Base-by-base conservation (phyloP, 805 yeast genomes). In the Ogataea minuta region DNA sequence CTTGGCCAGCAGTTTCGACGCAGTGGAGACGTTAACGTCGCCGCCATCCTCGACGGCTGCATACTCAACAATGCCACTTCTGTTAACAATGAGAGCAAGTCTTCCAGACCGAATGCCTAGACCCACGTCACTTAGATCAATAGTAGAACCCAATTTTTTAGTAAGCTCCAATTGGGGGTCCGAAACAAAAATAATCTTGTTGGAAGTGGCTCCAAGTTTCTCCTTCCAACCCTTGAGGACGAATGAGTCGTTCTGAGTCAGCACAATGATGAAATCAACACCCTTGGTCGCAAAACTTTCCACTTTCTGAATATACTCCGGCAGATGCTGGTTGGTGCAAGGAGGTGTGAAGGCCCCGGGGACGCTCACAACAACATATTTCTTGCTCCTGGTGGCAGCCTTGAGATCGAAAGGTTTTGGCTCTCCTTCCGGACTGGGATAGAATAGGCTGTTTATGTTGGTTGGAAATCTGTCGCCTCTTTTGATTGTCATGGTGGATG, bases 271-370 rank as follows among this genome's bases (percentile, higher is more conserved):
- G 53, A 70, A 70, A 56, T 81, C 85, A 31, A 81, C 80, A 26
- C 81, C 78, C 63, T 79, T 81, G 39, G 67, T 62, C 53, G 70
- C 62, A 56, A 85, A 72, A 39, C 75, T 72, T 12, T 58, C 59
- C 39, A 73, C 59, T 47, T 76, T 66, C 43, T 65, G 56, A 42
- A 82, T 60, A 67, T 66, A 82, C 16, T 80, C 85, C 41, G 91
- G 91, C 44, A 84, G 72, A 63, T 84, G 93, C 52, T 75, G 70
- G 35, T 72, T 76, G 34, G 84, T 72, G 63, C 93, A 84, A 6
- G 91, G 78, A 41, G 91, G 95, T 19, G 95, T 84, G 71, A 84
- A 86, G 9, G 95, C 93, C 46, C 90, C 95, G 46, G 95, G 93
- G 23, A 85, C 89, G 43, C 84, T 72, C 23, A 87, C 86, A 52